These are phyloP conservation scores for Xylaria arbuscula DNA, from an alignment of 2,329 filamentous ascomycete genomes.

Conservation along the genomic window DNA sequence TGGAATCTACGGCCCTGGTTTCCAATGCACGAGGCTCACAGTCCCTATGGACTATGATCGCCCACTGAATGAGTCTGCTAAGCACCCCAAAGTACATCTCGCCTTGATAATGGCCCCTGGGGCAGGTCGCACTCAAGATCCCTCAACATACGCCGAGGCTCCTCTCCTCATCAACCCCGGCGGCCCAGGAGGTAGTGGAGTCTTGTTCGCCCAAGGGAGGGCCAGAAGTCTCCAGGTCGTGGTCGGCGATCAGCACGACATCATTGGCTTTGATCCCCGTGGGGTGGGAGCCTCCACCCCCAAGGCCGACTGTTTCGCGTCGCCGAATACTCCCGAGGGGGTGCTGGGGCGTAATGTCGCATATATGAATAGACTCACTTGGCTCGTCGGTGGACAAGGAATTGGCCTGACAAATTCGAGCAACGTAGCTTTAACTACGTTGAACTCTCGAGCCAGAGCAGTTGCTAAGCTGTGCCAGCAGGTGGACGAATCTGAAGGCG, in stretches of 20 bases:
- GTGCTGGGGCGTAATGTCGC: slow-evolving; percentile 47
- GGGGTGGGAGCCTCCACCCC: slow-evolving; percentile 56
- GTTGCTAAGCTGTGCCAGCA: slow-evolving; percentile 50
- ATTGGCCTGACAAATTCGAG: slow-evolving; percentile 53
- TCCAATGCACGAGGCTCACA: slow-evolving; percentile 58
- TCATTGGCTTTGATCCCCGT: slow-evolving; percentile 62
- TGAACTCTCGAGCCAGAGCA: slow-evolving; percentile 47
- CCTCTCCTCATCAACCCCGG: slow-evolving; percentile 60
- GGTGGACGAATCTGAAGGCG: slow-evolving; percentile 46
- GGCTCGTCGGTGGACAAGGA: slow-evolving; percentile 47
- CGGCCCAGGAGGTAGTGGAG: slow-evolving; percentile 59
- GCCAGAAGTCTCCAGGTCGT: slow-evolving; percentile 51
- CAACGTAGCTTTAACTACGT: slow-evolving; percentile 47
- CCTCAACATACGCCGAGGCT: slow-evolving; percentile 50
- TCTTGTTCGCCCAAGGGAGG: slow-evolving; percentile 43
- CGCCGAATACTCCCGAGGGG: slow-evolving; percentile 38
- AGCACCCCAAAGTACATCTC: slow-evolving; percentile 53
- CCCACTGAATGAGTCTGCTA: slow-evolving; percentile 51
- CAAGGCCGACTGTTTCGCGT: slow-evolving; percentile 54
- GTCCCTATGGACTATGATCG: slow-evolving; percentile 61
- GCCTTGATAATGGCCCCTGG: slow-evolving; percentile 52
- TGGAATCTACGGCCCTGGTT: slow-evolving; percentile 41
- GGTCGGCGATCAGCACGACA: slow-evolving; percentile 55
- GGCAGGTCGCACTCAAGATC: slow-evolving; percentile 46
- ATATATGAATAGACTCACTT: slow-evolving; percentile 51